Evolutionary conservation across 306 rosid genomes (phyloP), one percentile per base, ranked within the genome.

Genomic region (Inga laurina): DNA sequence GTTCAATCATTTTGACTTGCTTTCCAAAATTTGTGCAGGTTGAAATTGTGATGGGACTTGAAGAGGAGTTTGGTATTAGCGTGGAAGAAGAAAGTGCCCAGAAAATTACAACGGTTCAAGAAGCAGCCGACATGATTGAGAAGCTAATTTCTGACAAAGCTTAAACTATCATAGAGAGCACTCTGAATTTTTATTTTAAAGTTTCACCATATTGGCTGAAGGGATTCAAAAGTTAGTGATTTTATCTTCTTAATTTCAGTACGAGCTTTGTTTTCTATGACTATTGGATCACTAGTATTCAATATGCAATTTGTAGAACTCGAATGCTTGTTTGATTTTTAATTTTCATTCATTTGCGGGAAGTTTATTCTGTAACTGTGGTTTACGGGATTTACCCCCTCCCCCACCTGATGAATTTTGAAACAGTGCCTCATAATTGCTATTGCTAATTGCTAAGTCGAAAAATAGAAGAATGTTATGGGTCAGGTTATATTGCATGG

Each of bases 111-210:
- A n/a, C n/a, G n/a, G n/a, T n/a, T n/a, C n/a, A n/a, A n/a, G n/a
- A n/a, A n/a, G n/a, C n/a, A n/a, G n/a, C n/a, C n/a, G n/a, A n/a
- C n/a, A n/a, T n/a, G n/a, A n/a, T n/a, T 52, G 94, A 94, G 85
- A 27, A 84, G 9, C 93, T 94, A 57, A 78, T 91, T 54, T 83
- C 79, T 69, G 15, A 85, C 79, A 37, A 30, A 54, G 90, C 89
- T 84, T 91, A 81, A 84, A 79, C 64, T 43, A 75, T 44, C 49
- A 70, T 56, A 64, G n/a, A 81, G 80, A 76, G 43, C 73, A 45
- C 68, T 64, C 69, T 10, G 9, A 68, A 48, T 12, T 65, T 46
- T 37, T 68, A 69, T 70, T 80, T 68, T 59, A 56, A 48, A 15
- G 75, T 43, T 59, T 67, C 68, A 8, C 49, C 37, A 51, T 75